These are phyloP conservation scores for Suillus ampliporus DNA, from an alignment of 768 basidiomycete species.

Conservation along the genomic window DNA sequence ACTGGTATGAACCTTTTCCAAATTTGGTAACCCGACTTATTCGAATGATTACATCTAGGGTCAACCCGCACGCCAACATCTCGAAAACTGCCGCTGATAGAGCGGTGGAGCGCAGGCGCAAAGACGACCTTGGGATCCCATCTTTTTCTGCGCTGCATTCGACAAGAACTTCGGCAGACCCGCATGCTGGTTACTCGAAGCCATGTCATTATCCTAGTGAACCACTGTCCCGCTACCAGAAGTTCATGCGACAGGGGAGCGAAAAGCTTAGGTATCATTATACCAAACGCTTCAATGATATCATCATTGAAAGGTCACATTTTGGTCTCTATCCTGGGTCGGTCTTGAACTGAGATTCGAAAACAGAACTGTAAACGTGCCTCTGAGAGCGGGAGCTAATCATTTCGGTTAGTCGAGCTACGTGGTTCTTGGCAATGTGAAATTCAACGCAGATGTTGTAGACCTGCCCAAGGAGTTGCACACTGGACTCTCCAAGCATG, in stretches of 20 bases:
- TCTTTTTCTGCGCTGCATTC: constrained; percentile 46
- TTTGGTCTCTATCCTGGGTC: neutral
- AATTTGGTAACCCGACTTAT: constrained; percentile 4
- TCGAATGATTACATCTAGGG: constrained; percentile 42
- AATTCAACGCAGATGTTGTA: constrained; percentile 22
- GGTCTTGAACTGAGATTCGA: neutral
- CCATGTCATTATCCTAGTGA: constrained; percentile 46
- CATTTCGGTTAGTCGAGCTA: constrained; percentile 49
- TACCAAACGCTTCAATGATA: constrained; percentile 47
- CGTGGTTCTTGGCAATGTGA: neutral
- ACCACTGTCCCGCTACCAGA: constrained; percentile 53
- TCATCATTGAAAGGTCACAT: constrained; percentile 58
- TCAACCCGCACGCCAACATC: constrained; percentile 55
- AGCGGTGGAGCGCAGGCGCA: constrained; percentile 41
- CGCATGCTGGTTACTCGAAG: constrained; percentile 53
- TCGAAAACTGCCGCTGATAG: constrained; percentile 40
- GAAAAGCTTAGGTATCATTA: constrained; percentile 60
- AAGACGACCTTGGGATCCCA: constrained; percentile 45
- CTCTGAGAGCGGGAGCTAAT: constrained; percentile 54
- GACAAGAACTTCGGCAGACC: constrained; percentile 11
- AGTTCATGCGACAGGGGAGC: constrained; percentile 40
- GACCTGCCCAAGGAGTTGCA: constrained; percentile 50
- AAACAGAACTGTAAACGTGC: constrained; percentile 44
- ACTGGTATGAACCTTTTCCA: constrained; percentile 54
- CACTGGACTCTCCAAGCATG: constrained; percentile 40